A percentile compares a stretch with the other conserved stretches of the same genome.
These are phyloP conservation scores for Leptographium wingfieldii DNA, from an alignment of 2,329 filamentous ascomycete species.

Conservation along the genomic window DNA sequence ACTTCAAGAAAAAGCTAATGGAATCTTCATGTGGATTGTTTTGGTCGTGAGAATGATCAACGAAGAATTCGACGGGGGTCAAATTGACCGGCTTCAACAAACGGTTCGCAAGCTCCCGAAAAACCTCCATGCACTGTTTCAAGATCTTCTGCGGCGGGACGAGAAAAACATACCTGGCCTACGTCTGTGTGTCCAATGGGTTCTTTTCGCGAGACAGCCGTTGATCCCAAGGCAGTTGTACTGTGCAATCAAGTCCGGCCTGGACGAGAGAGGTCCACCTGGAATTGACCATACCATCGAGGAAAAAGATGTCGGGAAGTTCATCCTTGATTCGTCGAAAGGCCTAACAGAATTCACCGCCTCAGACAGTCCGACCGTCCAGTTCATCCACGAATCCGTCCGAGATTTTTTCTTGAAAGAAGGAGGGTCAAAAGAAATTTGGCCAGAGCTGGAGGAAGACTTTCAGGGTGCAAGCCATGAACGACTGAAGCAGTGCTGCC, in stretches of 20 bases:
- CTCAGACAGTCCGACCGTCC: conserved; percentile 22
- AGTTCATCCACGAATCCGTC: conserved; percentile 43
- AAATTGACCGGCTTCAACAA: conserved; percentile 14
- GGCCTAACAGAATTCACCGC: conserved; percentile 33
- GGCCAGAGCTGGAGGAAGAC: conserved; percentile 20
- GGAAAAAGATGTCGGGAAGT: conserved; percentile 17
- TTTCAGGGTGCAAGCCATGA: conserved; percentile 26
- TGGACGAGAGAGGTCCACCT: background rate
- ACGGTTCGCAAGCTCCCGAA: conserved; percentile 13
- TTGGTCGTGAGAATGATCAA: conserved; percentile 27
- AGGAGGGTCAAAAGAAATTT: conserved; percentile 18
- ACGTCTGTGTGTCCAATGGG: conserved; percentile 35
- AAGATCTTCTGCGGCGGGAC: conserved; percentile 36
- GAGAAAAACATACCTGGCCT: conserved; percentile 25
- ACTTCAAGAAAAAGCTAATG: conserved; percentile 24
- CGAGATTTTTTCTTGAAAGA: conserved; percentile 31
- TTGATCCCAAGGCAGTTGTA: conserved; percentile 32
- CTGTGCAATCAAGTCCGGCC: conserved; percentile 22
- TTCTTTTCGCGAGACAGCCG: conserved; percentile 35
- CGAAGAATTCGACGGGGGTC: conserved; percentile 18
- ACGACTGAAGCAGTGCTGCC: conserved; percentile 29
- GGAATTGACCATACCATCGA: conserved; percentile 10
- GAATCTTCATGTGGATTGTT: conserved; percentile 32
- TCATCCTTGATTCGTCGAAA: conserved; percentile 32
- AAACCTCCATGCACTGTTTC: conserved; percentile 3